These are phyloP conservation scores for Boletellus dicymbophilus DNA, from an alignment of 1,284 basidiomycete species.

Conservation along the genomic window DNA sequence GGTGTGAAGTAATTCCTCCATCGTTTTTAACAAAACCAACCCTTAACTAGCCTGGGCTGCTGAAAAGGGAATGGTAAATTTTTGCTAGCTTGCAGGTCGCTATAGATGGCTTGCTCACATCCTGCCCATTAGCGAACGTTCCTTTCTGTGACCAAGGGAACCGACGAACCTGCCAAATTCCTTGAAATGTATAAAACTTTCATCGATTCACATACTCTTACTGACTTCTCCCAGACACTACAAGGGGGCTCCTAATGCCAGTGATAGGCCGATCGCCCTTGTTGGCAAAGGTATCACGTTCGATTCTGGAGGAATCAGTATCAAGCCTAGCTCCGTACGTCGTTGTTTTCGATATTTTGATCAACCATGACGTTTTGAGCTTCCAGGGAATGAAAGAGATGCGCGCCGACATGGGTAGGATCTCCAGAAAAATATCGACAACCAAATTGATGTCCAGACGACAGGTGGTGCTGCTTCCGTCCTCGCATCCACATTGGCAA, in stretches of 20 bases:
- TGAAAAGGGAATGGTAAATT: constrained; percentile 75
- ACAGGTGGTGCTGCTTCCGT: constrained; percentile 81
- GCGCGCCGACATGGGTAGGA: constrained; percentile 81
- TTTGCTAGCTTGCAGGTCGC: neutral
- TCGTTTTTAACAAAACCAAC: neutral
- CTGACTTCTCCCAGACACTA: constrained; percentile 59
- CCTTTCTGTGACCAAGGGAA: constrained; percentile 86
- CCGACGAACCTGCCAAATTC: constrained; percentile 83
- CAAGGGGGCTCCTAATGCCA: constrained; percentile 63
- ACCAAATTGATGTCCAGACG: neutral
- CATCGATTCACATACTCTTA: neutral
- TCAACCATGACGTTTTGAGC: neutral
- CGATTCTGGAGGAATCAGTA: constrained; percentile 87
- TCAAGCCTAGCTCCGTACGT: constrained; percentile 77
- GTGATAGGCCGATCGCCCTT: constrained; percentile 69
- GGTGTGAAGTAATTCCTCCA: constrained; percentile 41
- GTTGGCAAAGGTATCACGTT: constrained; percentile 92
- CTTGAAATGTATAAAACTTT: constrained; percentile 71
- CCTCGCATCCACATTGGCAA: constrained; percentile 70
- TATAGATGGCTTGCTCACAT: neutral
- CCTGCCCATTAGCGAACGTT: constrained; percentile 68
- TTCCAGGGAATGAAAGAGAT: constrained; percentile 74
- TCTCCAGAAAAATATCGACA: neutral
- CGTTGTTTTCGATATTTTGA: constrained; percentile 10
- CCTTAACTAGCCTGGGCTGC: constrained; percentile 68